phyloP scores from a whole-genome alignment of 305 asterid genomes.

The Fraxinus sp. region DNA sequence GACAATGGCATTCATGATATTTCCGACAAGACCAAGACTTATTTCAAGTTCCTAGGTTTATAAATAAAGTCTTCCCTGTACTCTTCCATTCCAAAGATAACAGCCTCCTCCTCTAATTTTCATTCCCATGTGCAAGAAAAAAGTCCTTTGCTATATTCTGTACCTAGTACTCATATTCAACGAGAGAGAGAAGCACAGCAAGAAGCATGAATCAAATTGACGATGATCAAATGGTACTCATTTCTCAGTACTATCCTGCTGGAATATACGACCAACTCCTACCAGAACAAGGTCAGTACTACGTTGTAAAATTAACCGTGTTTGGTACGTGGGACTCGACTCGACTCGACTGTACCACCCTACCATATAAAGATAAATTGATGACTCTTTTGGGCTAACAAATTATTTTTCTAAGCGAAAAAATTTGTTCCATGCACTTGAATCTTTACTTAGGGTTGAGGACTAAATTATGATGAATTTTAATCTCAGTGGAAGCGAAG shows the following conservation, averaged over 20 bases:
- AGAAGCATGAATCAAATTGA: constrained; percentile 34
- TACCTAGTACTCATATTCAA: background rate
- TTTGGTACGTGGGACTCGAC: background rate
- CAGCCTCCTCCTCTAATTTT: constrained; percentile 13
- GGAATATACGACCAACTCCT: constrained; percentile 40
- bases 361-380: background rate
- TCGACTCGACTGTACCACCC: too few relatives aligned
- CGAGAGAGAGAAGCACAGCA: background rate
- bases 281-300: constrained; percentile 48
- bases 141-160: background rate
- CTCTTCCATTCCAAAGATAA: background rate
- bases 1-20: constrained; percentile 42
- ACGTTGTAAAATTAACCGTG: background rate
- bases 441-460: background rate
- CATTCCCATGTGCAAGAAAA: constrained; percentile 28
- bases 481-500: constrained; percentile 24
- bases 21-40: constrained; percentile 23
- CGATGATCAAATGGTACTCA: constrained; percentile 55
- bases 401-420: too few relatives aligned
- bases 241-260: constrained; percentile 58
- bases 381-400: background rate
- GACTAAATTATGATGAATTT: background rate
- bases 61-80: constrained; percentile 37
- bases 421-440: background rate
- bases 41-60: constrained; percentile 28